These are phyloP conservation scores for Candida glaebosa DNA, from an alignment of 805 yeast species.

Conservation along the genomic window DNA sequence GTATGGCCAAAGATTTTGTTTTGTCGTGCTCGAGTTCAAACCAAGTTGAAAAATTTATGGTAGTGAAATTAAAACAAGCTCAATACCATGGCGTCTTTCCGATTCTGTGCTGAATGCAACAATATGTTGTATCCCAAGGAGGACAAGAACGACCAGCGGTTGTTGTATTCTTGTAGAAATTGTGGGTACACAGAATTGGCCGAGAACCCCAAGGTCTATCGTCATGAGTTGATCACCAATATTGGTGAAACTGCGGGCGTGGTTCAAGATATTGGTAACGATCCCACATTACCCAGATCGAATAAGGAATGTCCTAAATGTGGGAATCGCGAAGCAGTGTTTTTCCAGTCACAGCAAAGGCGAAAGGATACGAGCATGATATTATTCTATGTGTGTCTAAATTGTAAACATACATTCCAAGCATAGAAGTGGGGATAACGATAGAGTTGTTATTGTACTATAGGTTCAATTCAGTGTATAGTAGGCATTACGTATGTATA, in stretches of 20 bases:
- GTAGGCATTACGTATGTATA: no score
- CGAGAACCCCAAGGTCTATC: conserved; percentile 78
- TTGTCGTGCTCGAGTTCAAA: not conserved
- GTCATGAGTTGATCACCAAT: conserved; percentile 88
- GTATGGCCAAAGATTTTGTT: not conserved
- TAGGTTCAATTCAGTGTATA: not conserved
- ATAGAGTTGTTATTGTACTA: not conserved
- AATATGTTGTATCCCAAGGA: conserved; percentile 98
- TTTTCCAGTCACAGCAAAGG: conserved; percentile 94
- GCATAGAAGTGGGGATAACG: conserved; percentile 10
- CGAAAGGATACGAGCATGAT: conserved; percentile 95
- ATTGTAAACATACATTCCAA: conserved; percentile 74
- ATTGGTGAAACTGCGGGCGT: conserved; percentile 97
- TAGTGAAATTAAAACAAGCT: not conserved
- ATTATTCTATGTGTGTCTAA: conserved; percentile 85
- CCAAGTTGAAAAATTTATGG: not conserved
- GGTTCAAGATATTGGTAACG: conserved; percentile 91
- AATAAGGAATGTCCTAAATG: conserved; percentile 93
- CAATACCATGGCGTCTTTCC: conserved; percentile 74
- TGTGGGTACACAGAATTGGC: conserved; percentile 93
- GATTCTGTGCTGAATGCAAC: conserved; percentile 96
- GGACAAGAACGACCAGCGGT: conserved; percentile 72
- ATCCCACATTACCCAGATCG: conserved; percentile 96
- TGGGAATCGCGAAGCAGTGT: conserved; percentile 84
- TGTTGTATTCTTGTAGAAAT: conserved; percentile 90